Evolutionary conservation across 352 stramenopile genomes (phyloP).

Genomic region (Plasmopara halstedii): DNA sequence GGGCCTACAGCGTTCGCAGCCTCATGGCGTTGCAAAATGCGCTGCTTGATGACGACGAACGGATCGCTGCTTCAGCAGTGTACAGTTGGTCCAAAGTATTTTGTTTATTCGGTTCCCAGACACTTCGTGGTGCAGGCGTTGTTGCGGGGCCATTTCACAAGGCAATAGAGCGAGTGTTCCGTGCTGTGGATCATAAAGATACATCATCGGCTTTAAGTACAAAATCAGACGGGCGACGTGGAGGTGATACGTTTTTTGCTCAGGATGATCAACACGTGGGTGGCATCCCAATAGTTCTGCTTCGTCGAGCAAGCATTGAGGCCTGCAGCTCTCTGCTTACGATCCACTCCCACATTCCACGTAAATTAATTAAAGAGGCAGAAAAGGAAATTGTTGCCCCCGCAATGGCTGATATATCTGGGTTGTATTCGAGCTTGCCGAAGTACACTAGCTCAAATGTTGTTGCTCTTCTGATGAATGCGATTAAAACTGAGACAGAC

Average conservation of each 20-base stretch:
- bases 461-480: conserved; percentile 72
- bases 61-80: conserved; percentile 68
- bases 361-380: conserved; percentile 71
- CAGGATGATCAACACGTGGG: conserved; percentile 63
- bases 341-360: conserved; percentile 70
- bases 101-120: conserved; percentile 75
- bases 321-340: conserved; percentile 76
- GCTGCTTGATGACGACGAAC: conserved; percentile 72
- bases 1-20: conserved; percentile 76
- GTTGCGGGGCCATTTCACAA: conserved; percentile 75
- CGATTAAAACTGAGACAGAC: conserved; percentile 73
- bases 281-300: conserved; percentile 62
- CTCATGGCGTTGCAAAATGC: conserved; percentile 76
- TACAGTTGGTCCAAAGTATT: conserved; percentile 84
- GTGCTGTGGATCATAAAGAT: conserved; percentile 33
- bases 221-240: conserved; percentile 34
- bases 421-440: conserved; percentile 70
- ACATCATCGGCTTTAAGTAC: conserved; percentile 18
- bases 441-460: conserved; percentile 85
- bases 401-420: conserved; percentile 56
- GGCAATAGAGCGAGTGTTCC: conserved; percentile 68
- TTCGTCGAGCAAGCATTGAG: conserved; percentile 70
- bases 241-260: conserved; percentile 38
- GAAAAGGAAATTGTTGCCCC: conserved; percentile 58
- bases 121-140: conserved; percentile 64